These are phyloP conservation scores for Flaveria trinervia DNA, from an alignment of 129 eudicot genomes.

Conservation along the genomic window DNA sequence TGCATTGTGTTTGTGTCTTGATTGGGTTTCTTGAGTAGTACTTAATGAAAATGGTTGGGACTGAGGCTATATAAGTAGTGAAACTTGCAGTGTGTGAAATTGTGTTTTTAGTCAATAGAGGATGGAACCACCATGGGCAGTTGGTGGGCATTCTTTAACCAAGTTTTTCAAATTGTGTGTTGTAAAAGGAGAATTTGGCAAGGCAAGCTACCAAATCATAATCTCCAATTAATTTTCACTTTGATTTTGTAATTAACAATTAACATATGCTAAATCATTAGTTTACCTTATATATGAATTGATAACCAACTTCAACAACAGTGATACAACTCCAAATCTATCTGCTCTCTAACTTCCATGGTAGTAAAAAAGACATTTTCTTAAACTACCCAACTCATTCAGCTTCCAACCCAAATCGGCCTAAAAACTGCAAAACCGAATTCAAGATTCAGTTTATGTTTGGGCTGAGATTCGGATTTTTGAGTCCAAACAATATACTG, in stretches of 20 bases:
- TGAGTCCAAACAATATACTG: not conserved
- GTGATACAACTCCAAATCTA: not conserved
- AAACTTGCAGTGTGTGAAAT: constrained; percentile 2
- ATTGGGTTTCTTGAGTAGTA: not conserved
- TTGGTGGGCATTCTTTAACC: constrained; percentile 53
- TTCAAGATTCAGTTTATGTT: not conserved
- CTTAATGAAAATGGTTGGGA: constrained; percentile 35
- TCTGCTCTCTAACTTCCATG: not conserved
- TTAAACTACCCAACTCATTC: not conserved
- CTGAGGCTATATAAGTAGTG: constrained; percentile 29
- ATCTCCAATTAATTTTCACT: not conserved
- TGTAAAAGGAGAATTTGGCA: not conserved
- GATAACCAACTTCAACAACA: constrained; percentile 3
- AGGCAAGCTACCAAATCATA: constrained; percentile 16
- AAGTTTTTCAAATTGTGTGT: constrained; percentile 15
- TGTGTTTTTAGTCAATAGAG: constrained; percentile 59
- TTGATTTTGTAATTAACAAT: not conserved
- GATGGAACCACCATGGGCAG: constrained; percentile 66
- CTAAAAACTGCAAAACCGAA: not conserved
- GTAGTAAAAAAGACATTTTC: not conserved
- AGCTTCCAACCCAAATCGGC: not conserved
- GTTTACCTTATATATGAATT: not conserved
- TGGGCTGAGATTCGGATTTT: not conserved
- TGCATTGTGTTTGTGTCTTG: constrained; percentile 22
- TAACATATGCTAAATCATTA: not conserved